Percentiles rank a stretch among this genome's conserved stretches.
Conservation (phyloP, 345 rosid species). For the Salix exigua region DNA sequence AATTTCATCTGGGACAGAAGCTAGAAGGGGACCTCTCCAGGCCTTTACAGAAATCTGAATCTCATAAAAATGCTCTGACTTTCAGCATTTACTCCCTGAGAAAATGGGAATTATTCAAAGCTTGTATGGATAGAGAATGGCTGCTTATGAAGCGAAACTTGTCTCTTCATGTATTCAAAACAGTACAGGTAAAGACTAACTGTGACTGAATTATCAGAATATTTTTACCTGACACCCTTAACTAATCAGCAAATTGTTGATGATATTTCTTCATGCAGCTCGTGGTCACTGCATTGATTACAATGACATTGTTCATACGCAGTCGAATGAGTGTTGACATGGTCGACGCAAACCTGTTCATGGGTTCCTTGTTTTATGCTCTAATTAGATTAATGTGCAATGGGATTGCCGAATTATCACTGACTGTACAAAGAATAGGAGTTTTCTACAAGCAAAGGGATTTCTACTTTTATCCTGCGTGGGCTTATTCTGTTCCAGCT, state of each 20-base stretch:
- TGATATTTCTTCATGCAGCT: constrained; percentile 29
- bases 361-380: constrained; percentile 41
- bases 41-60: constrained; percentile 35
- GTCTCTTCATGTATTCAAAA: constrained; percentile 37
- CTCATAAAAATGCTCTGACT: constrained; percentile 39
- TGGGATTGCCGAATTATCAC: constrained; percentile 38
- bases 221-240: too few species aligned
- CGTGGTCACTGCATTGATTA: constrained; percentile 28
- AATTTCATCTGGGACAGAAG: constrained; percentile 33
- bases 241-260: too few species aligned
- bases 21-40: constrained; percentile 37
- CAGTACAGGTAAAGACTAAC: constrained; percentile 35
- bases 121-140: constrained; percentile 60
- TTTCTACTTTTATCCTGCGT: constrained; percentile 45
- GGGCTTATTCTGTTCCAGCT: constrained; percentile 45
- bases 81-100: constrained; percentile 39
- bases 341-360: constrained; percentile 32
- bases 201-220: background rate
- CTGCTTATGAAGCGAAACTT: constrained; percentile 54
- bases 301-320: constrained; percentile 39
- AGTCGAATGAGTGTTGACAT: constrained; percentile 30
- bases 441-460: constrained; percentile 51
- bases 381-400: constrained; percentile 31
- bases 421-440: constrained; percentile 39
- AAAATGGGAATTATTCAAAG: constrained; percentile 58